Conservation (phyloP, 495 filamentous ascomycete species). For the Hypomontagnella submonticulosa region DNA sequence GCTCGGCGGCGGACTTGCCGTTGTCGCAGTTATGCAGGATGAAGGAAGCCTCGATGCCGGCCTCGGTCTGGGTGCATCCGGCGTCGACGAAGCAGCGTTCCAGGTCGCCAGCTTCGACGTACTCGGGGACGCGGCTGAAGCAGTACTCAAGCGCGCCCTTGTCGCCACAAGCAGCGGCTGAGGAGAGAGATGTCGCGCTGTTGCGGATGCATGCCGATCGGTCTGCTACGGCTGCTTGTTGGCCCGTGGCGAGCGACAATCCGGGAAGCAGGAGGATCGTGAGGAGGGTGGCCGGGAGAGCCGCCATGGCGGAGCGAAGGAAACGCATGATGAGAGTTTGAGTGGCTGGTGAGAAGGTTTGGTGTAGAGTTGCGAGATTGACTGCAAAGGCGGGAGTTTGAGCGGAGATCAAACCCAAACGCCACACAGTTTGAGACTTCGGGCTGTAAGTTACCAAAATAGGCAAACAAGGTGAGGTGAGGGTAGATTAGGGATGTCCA, state of each 20-base stretch:
- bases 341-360: background rate
- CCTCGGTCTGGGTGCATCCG: slow-evolving; percentile 53
- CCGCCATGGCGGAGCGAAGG: slow-evolving; percentile 14
- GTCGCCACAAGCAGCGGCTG: slow-evolving; percentile 52
- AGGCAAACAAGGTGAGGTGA: slow-evolving; percentile 8
- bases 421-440: background rate
- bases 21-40: slow-evolving; percentile 48
- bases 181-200: slow-evolving; percentile 47
- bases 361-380: background rate
- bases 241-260: slow-evolving; percentile 15
- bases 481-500: background rate
- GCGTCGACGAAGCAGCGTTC: slow-evolving; percentile 54
- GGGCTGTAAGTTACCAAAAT: slow-evolving; percentile 25
- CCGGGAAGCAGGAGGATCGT: slow-evolving; percentile 23
- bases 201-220: slow-evolving; percentile 49
- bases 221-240: slow-evolving; percentile 18
- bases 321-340: slow-evolving; percentile 18
- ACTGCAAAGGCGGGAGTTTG: background rate
- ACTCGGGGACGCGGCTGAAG: slow-evolving; percentile 35
- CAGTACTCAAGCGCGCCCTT: slow-evolving; percentile 49
- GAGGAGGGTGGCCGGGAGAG: slow-evolving; percentile 31
- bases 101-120: slow-evolving; percentile 42
- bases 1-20: slow-evolving; percentile 37
- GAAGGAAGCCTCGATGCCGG: slow-evolving; percentile 49
- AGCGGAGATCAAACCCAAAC: slow-evolving; percentile 1